Evolutionary conservation across 225 moss, liverwort and hornwort genomes (phyloP).

Genomic region (Asterella californica): DNA sequence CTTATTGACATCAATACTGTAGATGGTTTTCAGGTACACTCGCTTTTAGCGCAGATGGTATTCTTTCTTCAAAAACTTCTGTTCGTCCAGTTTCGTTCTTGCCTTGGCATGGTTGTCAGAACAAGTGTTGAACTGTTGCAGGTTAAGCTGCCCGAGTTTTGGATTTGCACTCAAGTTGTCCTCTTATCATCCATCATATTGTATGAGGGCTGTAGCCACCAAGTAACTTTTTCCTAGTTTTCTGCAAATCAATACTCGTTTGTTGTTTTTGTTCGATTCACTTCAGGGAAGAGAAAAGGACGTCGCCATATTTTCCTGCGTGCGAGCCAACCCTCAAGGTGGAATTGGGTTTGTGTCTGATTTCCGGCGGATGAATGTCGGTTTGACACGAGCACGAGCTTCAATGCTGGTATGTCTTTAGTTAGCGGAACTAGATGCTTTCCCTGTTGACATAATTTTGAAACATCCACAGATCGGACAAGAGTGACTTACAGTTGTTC

Average conservation of each 20-base stretch:
- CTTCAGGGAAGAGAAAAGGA: slow-evolving; percentile 98
- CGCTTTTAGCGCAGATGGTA: background rate
- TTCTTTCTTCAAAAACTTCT: background rate
- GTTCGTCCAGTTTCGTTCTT: background rate
- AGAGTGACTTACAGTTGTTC: background rate
- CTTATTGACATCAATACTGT: slow-evolving; percentile 91
- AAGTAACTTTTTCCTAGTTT: background rate
- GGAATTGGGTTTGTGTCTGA: slow-evolving; percentile 96
- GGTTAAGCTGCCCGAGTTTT: background rate
- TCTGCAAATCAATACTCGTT: background rate
- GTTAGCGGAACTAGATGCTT: background rate
- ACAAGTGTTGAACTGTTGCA: background rate
- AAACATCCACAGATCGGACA: background rate
- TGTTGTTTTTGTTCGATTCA: background rate
- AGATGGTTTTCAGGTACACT: slow-evolving; percentile 92
- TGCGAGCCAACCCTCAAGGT: slow-evolving; percentile 72
- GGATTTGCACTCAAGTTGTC: background rate
- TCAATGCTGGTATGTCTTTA: slow-evolving; percentile 79
- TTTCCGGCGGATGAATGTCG: slow-evolving; percentile 94
- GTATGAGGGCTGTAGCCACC: background rate
- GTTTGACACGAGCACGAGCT: slow-evolving; percentile 87
- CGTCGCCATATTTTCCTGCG: slow-evolving; percentile 91
- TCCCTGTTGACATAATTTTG: background rate
- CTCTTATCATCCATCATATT: background rate
- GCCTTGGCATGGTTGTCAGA: background rate